Evolutionary conservation across 768 basidiomycete genomes (phyloP).

Genomic region (Pleurotus cornucopiae): DNA sequence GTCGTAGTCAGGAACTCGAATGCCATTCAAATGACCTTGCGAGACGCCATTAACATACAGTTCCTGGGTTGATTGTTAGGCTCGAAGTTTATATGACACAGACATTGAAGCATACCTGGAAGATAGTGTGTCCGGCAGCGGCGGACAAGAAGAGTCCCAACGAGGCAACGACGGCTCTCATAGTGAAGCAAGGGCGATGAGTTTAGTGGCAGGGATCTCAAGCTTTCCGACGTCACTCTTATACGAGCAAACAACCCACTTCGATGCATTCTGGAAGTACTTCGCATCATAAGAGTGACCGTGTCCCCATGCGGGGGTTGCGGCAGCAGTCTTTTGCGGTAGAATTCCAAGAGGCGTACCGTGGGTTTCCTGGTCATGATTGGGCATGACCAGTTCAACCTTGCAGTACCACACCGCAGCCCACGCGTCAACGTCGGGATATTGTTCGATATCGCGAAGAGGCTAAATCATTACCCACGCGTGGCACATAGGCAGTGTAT

Average conservation of each 20-base stretch:
- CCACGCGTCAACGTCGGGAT: constrained; percentile 5
- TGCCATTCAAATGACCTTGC: constrained; percentile 38
- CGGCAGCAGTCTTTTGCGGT: too few relatives aligned
- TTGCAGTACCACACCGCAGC: neutral
- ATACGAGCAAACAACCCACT: neutral
- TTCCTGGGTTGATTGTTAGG: constrained; percentile 22
- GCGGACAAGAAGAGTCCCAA: constrained; percentile 27
- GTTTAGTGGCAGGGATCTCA: too few relatives aligned
- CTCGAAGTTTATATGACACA: neutral
- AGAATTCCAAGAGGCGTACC: too few relatives aligned
- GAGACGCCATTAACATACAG: constrained; percentile 48
- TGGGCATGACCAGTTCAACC: too few relatives aligned
- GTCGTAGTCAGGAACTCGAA: constrained; percentile 42
- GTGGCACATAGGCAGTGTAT: neutral
- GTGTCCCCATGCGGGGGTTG: too few relatives aligned
- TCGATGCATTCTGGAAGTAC: too few relatives aligned
- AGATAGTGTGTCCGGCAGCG: constrained; percentile 47
- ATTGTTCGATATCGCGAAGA: too few relatives aligned
- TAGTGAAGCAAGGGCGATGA: too few relatives aligned
- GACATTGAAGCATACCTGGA: constrained; percentile 32
- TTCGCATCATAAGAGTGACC: too few relatives aligned
- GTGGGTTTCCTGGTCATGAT: too few relatives aligned
- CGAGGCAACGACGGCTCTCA: constrained; percentile 10
- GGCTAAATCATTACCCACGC: too few relatives aligned
- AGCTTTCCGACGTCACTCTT: neutral